Base-by-base conservation (phyloP, 352 stramenopile species). In the Phytophthora sansomeana region DNA sequence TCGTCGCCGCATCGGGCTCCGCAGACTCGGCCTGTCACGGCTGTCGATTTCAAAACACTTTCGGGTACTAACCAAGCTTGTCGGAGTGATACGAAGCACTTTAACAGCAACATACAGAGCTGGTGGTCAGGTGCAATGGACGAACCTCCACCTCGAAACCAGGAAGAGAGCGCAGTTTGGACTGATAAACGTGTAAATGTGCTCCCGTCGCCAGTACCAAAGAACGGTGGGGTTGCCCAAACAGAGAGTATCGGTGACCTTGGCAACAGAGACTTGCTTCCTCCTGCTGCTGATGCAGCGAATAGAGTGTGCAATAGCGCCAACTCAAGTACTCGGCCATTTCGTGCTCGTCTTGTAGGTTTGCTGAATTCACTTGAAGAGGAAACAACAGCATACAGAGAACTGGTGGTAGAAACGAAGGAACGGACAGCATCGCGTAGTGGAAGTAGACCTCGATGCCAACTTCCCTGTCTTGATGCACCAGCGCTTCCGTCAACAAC, bases 281-380 rank as follows among this genome's bases (percentile, higher is more conserved):
- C 26, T 54, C 35, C 24, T 32, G 24, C n/a, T 16, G 39, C 48
- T 6, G 67, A 29, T 55, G 32, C 33, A 50, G 48, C 26, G 24
- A 64, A 4, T 49, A 35, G 49, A 72, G 67, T 50, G 39, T 57
- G 39, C 48, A 57, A 19, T 29, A 78, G 53, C 33, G 71, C 67
- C 9, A 67, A 35, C 21, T 64, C 66, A 21, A 29, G 43, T 5
- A 60, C 39, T 55, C 66, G 75, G 14, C 82, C 82, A 21, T 78
- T 93, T 28, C 83, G 84, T 21, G 65, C 83, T 19, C 77, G 85
- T 11, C 60, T 91, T 6, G 80, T 93, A 6, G 78, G 81, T 2
- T 64, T 93, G 8, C 67, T 91, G 26, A 85, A 74, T 16, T 90
- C 85, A 16, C 76, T 93, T 16, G 81, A 93, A 58, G 83, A 91